phyloP scores from a whole-genome alignment of 176 grass and related monocot genomes.

The Thalia dealbata region DNA sequence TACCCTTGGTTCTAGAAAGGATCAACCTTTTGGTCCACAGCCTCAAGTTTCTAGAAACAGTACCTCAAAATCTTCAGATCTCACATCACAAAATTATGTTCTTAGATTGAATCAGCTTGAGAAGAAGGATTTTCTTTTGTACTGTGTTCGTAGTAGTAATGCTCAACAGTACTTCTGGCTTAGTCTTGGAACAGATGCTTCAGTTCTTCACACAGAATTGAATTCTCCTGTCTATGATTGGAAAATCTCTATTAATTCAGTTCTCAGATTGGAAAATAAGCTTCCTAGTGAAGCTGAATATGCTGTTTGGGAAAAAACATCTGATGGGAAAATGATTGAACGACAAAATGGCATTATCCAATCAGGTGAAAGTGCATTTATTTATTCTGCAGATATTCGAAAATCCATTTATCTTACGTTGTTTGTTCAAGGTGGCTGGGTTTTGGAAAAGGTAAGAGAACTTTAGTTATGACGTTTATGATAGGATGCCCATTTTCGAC shows the following conservation, averaged over 20 bases:
- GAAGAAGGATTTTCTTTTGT: constrained; percentile 78
- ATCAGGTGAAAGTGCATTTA: constrained; percentile 64
- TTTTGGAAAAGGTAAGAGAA: constrained; percentile 76
- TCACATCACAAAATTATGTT: constrained; percentile 32
- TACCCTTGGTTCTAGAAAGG: constrained; percentile 43
- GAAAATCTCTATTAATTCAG: constrained; percentile 89
- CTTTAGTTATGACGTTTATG: background rate
- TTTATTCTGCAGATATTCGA: constrained; percentile 88
- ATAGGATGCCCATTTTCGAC: background rate
- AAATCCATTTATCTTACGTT: constrained; percentile 79
- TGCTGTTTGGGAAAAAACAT: constrained; percentile 83
- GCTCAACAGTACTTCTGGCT: constrained; percentile 67
- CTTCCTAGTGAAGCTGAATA: constrained; percentile 84
- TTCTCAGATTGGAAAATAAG: constrained; percentile 91
- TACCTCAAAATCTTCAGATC: constrained; percentile 41
- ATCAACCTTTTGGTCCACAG: constrained; percentile 38
- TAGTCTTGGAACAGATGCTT: constrained; percentile 74
- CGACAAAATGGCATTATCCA: constrained; percentile 60
- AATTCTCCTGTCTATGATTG: constrained; percentile 83
- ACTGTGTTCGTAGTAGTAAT: constrained; percentile 39
- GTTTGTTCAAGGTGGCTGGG: constrained; percentile 87
- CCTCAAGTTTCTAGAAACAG: constrained; percentile 46
- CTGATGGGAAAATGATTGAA: constrained; percentile 77
- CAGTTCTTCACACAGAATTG: constrained; percentile 82
- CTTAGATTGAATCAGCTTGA: constrained; percentile 85